phyloP scores from a whole-genome alignment of 1,284 basidiomycete species.

The Marasmius fiardii region DNA sequence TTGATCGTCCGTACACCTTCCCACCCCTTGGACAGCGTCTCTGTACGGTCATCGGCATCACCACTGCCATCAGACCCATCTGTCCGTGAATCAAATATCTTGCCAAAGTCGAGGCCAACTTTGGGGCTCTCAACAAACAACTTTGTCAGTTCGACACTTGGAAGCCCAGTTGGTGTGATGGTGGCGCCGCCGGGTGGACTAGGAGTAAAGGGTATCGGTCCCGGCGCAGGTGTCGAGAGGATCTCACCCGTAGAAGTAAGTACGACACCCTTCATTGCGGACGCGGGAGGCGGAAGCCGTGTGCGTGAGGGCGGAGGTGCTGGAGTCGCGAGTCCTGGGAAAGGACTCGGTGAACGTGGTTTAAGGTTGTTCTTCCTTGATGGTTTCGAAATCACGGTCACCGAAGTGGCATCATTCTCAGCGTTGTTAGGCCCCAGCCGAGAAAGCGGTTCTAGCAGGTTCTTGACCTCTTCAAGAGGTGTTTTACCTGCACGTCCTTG shows the following conservation, averaged over 20 bases:
- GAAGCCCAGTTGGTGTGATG: background rate
- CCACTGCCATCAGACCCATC: conserved; percentile 32
- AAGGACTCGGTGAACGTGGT: conserved; percentile 17
- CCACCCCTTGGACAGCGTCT: conserved; percentile 18
- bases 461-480: conserved; percentile 72
- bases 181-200: background rate
- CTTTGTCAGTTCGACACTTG: conserved; percentile 48
- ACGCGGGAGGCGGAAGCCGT: conserved; percentile 35
- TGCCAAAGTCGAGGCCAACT: conserved; percentile 67
- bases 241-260: conserved; percentile 71
- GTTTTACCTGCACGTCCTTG: conserved; percentile 49
- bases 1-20: conserved; percentile 14
- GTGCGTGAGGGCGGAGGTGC: conserved; percentile 18
- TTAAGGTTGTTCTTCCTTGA: conserved; percentile 14
- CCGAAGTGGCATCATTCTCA: conserved; percentile 24
- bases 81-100: conserved; percentile 70
- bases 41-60: conserved; percentile 32
- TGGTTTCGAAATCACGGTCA: conserved; percentile 23
- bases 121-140: conserved; percentile 64
- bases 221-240: conserved; percentile 62
- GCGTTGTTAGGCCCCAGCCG: conserved; percentile 25
- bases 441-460: conserved; percentile 52
- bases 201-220: background rate
- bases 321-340: conserved; percentile 36
- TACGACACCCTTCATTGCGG: conserved; percentile 81